Conservation (phyloP, 2,329 filamentous ascomycete genomes). For the Chaetomium olivaceum region DNA sequence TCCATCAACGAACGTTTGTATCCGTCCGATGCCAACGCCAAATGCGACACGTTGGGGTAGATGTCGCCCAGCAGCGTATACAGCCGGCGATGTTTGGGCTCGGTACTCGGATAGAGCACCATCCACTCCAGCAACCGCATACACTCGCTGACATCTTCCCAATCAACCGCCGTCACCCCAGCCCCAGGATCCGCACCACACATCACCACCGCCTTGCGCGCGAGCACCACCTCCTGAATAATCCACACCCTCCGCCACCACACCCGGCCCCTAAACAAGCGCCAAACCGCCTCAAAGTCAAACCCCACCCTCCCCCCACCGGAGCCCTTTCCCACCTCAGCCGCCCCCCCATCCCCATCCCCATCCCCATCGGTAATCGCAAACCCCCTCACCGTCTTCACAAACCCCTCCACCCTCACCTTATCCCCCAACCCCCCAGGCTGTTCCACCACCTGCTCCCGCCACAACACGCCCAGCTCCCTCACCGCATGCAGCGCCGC, state of each 20-base stretch:
- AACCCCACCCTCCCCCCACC: constrained; percentile 3
- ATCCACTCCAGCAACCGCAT: constrained; percentile 16
- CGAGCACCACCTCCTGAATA: constrained; percentile 22
- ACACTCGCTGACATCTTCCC: constrained; percentile 10
- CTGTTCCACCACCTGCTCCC: not conserved
- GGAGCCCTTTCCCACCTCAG: too few species aligned
- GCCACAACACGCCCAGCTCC: constrained; percentile 5
- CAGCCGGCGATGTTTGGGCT: constrained; percentile 5
- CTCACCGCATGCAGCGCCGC: not conserved
- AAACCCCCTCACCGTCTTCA: not conserved
- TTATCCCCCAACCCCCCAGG: not conserved
- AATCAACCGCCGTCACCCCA: not conserved
- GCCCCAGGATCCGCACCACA: constrained; percentile 1
- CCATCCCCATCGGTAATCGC: not conserved
- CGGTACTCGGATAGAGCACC: constrained; percentile 15
- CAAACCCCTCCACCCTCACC: constrained; percentile 12
- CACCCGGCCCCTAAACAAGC: constrained; percentile 1
- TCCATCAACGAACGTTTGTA: not conserved
- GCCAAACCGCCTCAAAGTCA: constrained; percentile 17
- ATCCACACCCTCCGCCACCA: constrained; percentile 23
- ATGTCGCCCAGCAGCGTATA: constrained; percentile 8
- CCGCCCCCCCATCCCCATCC: not conserved
- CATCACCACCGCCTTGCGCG: constrained; percentile 10
- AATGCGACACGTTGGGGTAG: constrained; percentile 8
- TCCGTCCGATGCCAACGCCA: constrained; percentile 4